Conservation (phyloP, 805 yeast genomes). For the Saturnispora bothae region DNA sequence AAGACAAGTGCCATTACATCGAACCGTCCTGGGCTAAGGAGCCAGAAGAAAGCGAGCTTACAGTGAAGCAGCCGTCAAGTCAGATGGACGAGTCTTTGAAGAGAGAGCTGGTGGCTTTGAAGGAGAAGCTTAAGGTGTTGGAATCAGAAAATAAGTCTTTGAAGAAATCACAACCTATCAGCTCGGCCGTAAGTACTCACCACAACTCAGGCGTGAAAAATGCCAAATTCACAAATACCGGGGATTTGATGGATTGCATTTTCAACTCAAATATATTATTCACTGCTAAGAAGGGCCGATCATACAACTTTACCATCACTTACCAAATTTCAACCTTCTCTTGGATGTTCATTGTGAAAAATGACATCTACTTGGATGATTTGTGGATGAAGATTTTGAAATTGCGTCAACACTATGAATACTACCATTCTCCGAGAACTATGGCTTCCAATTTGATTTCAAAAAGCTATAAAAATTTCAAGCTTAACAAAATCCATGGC, state of each 20-base stretch:
- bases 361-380: slow-evolving; percentile 45
- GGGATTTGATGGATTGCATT: slow-evolving; percentile 26
- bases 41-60: slow-evolving; percentile 24
- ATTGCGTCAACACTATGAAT: slow-evolving; percentile 29
- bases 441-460: slow-evolving; percentile 23
- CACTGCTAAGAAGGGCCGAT: slow-evolving; percentile 27
- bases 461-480: slow-evolving; percentile 21
- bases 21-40: slow-evolving; percentile 54
- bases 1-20: slow-evolving; percentile 45
- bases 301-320: slow-evolving; percentile 28
- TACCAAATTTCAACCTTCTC: slow-evolving; percentile 39
- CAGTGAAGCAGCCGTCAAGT: slow-evolving; percentile 14
- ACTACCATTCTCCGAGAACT: slow-evolving; percentile 24
- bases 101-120: slow-evolving; percentile 1
- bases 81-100: slow-evolving; percentile 4
- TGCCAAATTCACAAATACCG: slow-evolving; percentile 12
- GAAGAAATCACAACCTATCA: slow-evolving; percentile 18
- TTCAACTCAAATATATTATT: slow-evolving; percentile 27
- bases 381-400: slow-evolving; percentile 35
- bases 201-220: neutral
- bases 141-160: slow-evolving; percentile 20
- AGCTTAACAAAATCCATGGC: slow-evolving; percentile 18
- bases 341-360: slow-evolving; percentile 49
- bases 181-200: neutral
- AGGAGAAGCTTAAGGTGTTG: slow-evolving; percentile 16